Evolutionary conservation across 192 early-diverging fungal genomes (phyloP), one percentile per base, ranked within the genome.

Genomic region (Umbelopsis ramanniana): DNA sequence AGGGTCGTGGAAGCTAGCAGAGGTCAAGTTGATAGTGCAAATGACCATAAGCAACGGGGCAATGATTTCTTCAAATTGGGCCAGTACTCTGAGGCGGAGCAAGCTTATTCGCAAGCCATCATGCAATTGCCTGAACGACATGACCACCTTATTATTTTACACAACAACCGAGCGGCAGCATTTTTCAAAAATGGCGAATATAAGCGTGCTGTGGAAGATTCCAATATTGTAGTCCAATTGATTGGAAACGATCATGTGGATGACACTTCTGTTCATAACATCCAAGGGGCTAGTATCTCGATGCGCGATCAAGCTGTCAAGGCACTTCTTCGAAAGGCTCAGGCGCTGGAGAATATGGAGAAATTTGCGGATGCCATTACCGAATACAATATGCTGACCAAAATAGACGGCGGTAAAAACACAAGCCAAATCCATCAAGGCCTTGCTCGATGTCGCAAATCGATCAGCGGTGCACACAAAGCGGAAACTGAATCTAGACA

Each of bases 11-110:
- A 74, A 72, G 88, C 83, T 9, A 66, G 76, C 1, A 35, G 76
- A 33, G 77, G 80, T 29, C 80, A 81, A 15, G n/a, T 89, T 22
- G 29, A 57, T 40, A 75, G 63, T 29, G 81, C 79, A 1, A 80
- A 83, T 55, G 52, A 53, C 4, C 69, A 80, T 72, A 90, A 92
- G 68, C 79, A 85, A 19, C 74, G 70, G 17, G 96, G 95, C 67
- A 97, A 96, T 72, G 91, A 90, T 12, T 66, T 81, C 19, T 99
- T 96, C 82, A 96, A 96, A 74, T 83, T 91, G 37, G 97, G 97
- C 3, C 92, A 97, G 79, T 96, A 89, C 77, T 86, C 83, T 47
- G 91, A 93, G 7, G 94, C 96, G 0, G 90, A 91, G 43, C 74
- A 76, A 4, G 83, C 81, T 11, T 99, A 99, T 78, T 85, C 86